Base-by-base conservation (phyloP, 2,329 filamentous ascomycete species). In the Elsinoe fawcettii region DNA sequence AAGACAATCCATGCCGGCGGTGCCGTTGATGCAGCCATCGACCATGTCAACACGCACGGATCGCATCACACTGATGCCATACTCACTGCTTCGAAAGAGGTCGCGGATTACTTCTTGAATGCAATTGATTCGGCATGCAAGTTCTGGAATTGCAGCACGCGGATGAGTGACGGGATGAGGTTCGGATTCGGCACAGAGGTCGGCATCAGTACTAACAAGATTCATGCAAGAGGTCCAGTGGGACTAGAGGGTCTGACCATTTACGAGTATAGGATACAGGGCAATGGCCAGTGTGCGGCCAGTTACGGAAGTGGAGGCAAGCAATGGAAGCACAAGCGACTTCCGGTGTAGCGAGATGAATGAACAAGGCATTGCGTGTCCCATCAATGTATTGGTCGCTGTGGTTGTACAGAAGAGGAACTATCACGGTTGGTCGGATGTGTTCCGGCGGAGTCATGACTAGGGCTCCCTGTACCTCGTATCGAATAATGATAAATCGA, bases 131-230 rank as follows among this genome's bases (percentile, higher is more conserved):
- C 90, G 25, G 87, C 90, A 0, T 92, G 91, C 55, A 91, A 92
- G 16, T 99, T 95, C 78, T 96, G 92, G 90, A 99, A 99, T 70
- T 88, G 90, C 6, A 95, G 89, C 22, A 96, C 90, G 7, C 83
- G 93, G 53, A 92, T 99, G 74, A 90, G 91, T 5, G 93, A 99
- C 70, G 93, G 93, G 6, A 96, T 95, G 87, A 81, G 93, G 41
- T 97, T 95, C 70, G 93, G 93, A 6, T 99, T 99, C 73, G 93
- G 93, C 49, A 97, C 93, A 0, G 93, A 99, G 74, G 93, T 99
- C 22, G 93, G 93, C 56, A 97, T 99, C 73, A 95, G 88, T 75
- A 99, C 93, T 51, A 99, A 96, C 77, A 99, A 97, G 77, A 96
- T 99, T 62, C 93, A 99, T 70, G 88, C 89, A 1, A 79, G 93